Base-by-base conservation (phyloP, 306 rosid genomes). In the Prunus mongolica region DNA sequence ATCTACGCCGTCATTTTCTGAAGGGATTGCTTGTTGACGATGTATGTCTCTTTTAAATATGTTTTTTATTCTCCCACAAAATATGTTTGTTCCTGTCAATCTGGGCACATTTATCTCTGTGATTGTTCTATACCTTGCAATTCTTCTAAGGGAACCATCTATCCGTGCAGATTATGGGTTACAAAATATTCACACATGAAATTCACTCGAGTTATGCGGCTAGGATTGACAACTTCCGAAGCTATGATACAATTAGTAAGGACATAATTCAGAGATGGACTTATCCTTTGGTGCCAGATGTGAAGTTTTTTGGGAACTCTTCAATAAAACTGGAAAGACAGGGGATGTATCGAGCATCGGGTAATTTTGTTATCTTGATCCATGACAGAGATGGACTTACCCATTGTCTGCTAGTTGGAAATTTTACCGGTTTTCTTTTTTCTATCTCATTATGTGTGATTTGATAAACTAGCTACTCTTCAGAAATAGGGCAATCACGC, bases 251-350 rank as follows among this genome's bases (percentile, higher is more conserved):
- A 34, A 85, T 96, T 69, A 96, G 98, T 87, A 92, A 87, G 84
- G 99, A 96, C 86, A 91, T 96, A 81, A 96, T 96, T 79, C 99
- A 92, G 78, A 86, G 99, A 75, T 96, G 99, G 99, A 91, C 99
- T 19, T 96, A 90, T 83, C 99, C 99, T 62, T 80, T 92, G 69
- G 99, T 92, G 73, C 98, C 99, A 45, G 99, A 96, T 87, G 90
- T 92, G 67, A 93, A 71, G 88, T 91, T 83, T 78, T 89, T 83
- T 82, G 96, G 91, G 70, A 86, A 82, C 60, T 78, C 96, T 66
- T 66, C 83, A 34, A 78, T 78, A 72, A 96, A 91, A 86, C 89
- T 92, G 75, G 98, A 91, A 82, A 87, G 99, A 76, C 96, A 72
- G 74, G 99, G 98, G 70, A 96, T 92, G 86, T 91, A 96, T 83